Base-by-base conservation (phyloP, 768 basidiomycete species). In the Mycena rosella region DNA sequence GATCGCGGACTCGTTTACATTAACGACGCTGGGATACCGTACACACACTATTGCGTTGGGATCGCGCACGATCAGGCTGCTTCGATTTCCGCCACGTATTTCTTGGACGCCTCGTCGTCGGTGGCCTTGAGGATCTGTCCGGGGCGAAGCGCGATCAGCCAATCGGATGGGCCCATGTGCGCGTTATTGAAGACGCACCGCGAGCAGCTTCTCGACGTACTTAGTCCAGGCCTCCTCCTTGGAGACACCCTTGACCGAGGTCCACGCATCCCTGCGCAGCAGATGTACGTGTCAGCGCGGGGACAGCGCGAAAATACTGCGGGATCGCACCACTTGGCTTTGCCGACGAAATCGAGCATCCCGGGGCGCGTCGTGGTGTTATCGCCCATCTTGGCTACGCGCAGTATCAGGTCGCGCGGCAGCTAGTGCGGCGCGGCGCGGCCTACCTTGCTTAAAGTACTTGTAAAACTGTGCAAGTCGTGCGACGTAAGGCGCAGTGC, bases 391-490 rank as follows among this genome's bases (percentile, higher is more conserved):
- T 40, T 40, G 14, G 38, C 38, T 34, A 11, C 32, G 32, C 32
- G 32, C 32, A 34, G 32, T 34, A n/a, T n/a, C 11, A 34, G 32
- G 32, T 34, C 5, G 6, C 32, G 11, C 32, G 32, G 32, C 32
- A 34, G 32, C 5, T 6, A 34, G 11, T 5, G 11, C 32, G 32
- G 32, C 32, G 32, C 32, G 11, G 58, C 69, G 62, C 24, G 55
- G 60, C 78, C 49, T 60, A 92, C 95, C 95, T 86, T 97, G 96
- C 87, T 99, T 99, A 88, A 85, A 98, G 79, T 91, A 88, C 72
- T 85, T 86, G 85, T 99, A 99, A 86, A 98, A 98, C 96, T 98
- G 65, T 67, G 30, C 34, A 57, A 65, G 65, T 67, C 66, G 26
- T 67, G 67, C 53, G n/a, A 51, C 59, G 54, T 65, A 45, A 68